A percentile compares a stretch with the other conserved stretches of the same genome.
These are phyloP conservation scores for Flaveria bidentis DNA, from an alignment of 129 eudicot species.

Conservation along the genomic window DNA sequence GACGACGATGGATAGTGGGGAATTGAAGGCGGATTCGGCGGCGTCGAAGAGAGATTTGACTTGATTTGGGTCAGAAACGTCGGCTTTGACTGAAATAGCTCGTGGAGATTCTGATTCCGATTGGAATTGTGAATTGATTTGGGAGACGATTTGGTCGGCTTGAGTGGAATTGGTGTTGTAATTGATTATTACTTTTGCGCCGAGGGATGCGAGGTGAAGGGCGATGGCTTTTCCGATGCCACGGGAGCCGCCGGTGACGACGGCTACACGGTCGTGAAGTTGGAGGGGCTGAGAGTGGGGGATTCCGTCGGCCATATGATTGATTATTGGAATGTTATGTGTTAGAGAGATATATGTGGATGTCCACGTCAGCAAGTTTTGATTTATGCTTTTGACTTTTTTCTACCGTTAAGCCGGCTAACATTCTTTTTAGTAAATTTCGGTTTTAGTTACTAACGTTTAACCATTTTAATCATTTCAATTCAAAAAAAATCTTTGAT, in stretches of 20 bases:
- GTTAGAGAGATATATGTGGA: too few species aligned
- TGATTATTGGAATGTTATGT: too few species aligned
- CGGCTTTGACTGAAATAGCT: conserved; percentile 47
- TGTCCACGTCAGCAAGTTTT: too few species aligned
- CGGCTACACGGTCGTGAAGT: conserved; percentile 53
- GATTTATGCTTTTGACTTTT: too few species aligned
- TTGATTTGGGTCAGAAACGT: conserved; percentile 50
- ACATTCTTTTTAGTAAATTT: too few species aligned
- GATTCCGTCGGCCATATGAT: neutral
- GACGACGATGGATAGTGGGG: conserved; percentile 40
- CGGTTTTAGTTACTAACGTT: too few species aligned
- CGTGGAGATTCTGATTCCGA: conserved; percentile 13
- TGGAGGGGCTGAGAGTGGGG: conserved; percentile 26
- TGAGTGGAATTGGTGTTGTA: conserved; percentile 44
- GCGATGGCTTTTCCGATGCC: conserved; percentile 66
- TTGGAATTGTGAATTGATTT: conserved; percentile 36
- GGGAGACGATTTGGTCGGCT: conserved; percentile 43
- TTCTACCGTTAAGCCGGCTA: too few species aligned
- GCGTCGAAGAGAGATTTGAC: conserved; percentile 52
- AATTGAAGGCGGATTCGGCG: conserved; percentile 43
- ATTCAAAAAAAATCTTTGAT: too few species aligned
- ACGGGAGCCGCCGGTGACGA: conserved; percentile 61
- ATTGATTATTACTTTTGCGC: conserved; percentile 55
- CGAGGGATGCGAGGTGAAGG: conserved; percentile 57
- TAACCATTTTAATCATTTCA: too few species aligned